Evolutionary conservation across 371 early-diverging fungal species (phyloP), one percentile per base, ranked within the genome.

Genomic region (Nematocida ausubeli): DNA sequence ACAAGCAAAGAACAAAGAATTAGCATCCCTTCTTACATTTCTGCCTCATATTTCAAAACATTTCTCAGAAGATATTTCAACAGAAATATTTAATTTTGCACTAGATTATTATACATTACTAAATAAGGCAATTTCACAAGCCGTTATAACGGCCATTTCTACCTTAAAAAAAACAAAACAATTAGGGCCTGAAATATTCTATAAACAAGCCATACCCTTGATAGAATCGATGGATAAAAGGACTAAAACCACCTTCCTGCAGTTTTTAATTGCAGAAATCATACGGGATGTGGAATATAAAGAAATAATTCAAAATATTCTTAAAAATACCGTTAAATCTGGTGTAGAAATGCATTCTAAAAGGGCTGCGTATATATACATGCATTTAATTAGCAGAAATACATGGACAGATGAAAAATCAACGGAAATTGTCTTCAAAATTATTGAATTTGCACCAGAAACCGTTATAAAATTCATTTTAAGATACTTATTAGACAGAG

Each of bases 221-320:
- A 67, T 75, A 37, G 78, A 75, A 67, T 67, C 51, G 35, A 75
- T 75, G 78, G 78, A 75, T 55, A 75, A 66, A 67, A 30, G 78
- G 30, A 75, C 78, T 7, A 75, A 75, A 66, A 75, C 78, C 0
- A 26, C 50, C 3, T 75, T 75, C 44, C 7, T 75, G 12, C 78
- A 75, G 78, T 75, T 75, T 42, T 26, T 75, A 16, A 66, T 75
- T n/a, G 19, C 78, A 26, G 78, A 75, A 32, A 75, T 75, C 16
- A 75, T 75, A 30, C 3, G 78, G 39, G 78, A 75, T 57, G 55
- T 34, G 32, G 78, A 75, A 47, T 66, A 75, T 50, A 64, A 52
- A 63, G 35, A 37, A 5, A 3, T 75, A 9, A 67, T 75, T 9
- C 34, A 75, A 42, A 28, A 75, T 12, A 67, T 66, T 3, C 47